Evolutionary conservation across 176 grass and related monocot species (phyloP).

Genomic region (Avena eriantha): DNA sequence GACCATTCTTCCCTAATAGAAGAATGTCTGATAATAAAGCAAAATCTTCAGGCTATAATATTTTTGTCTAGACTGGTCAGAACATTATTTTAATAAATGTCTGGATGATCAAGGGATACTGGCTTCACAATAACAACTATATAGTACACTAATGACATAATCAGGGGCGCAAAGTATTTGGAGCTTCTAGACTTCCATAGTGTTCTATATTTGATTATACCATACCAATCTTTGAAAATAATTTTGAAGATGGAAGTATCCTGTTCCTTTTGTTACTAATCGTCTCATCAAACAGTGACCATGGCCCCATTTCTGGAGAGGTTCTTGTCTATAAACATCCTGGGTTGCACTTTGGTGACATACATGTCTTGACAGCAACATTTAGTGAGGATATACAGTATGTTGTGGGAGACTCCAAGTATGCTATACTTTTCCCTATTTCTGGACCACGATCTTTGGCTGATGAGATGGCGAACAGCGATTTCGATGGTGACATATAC

Average conservation of each 20-base stretch:
- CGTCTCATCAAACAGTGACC: slow-evolving; percentile 51
- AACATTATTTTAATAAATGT: slow-evolving; percentile 25
- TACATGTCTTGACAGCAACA: slow-evolving; percentile 60
- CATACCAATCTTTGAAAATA: neutral
- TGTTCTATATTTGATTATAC: neutral
- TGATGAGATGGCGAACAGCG: slow-evolving; percentile 75
- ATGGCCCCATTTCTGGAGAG: slow-evolving; percentile 63
- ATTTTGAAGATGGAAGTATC: neutral
- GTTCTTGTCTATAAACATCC: slow-evolving; percentile 84
- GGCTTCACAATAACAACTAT: neutral
- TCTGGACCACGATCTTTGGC: slow-evolving; percentile 65
- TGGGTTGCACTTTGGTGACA: slow-evolving; percentile 76
- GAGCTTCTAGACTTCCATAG: neutral
- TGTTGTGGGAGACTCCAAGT: slow-evolving; percentile 64
- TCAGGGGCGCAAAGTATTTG: slow-evolving; percentile 7
- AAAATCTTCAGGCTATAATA: neutral
- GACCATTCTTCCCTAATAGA: neutral
- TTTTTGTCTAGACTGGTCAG: slow-evolving; percentile 2
- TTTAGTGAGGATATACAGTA: slow-evolving; percentile 55
- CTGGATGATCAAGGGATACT: neutral
- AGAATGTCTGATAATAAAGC: neutral
- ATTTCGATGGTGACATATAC: slow-evolving; percentile 78
- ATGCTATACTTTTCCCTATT: slow-evolving; percentile 69
- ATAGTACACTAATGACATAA: neutral
- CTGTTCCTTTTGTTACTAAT: slow-evolving; percentile 28